Percentiles rank a stretch among this genome's conserved stretches.
Conservation (phyloP, 1,284 basidiomycete genomes). For the Rhodotorula sp. region DNA sequence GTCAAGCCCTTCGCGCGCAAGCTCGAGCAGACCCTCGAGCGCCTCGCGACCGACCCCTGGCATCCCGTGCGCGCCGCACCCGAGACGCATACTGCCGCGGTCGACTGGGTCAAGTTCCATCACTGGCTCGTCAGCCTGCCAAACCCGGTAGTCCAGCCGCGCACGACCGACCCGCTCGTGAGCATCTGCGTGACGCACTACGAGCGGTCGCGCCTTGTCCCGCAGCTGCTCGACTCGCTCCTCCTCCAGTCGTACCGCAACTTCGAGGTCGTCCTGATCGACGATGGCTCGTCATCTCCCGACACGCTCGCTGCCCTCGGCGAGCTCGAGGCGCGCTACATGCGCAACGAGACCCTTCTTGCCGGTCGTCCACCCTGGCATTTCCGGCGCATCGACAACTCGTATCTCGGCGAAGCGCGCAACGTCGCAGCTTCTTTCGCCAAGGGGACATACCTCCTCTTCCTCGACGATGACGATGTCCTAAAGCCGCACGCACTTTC, state of each 20-base stretch:
- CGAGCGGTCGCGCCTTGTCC: slow-evolving; percentile 35
- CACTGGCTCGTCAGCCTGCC: slow-evolving; percentile 13
- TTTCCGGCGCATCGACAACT: slow-evolving; percentile 25
- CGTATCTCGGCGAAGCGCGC: slow-evolving; percentile 41
- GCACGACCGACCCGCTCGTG: slow-evolving; percentile 13
- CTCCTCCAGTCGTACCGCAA: slow-evolving; percentile 25
- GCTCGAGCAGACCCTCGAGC: slow-evolving; percentile 1
- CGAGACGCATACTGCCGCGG: slow-evolving; percentile 19
- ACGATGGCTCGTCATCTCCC: slow-evolving; percentile 33
- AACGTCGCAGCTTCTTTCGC: slow-evolving; percentile 26
- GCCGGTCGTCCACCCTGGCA: slow-evolving; percentile 12
- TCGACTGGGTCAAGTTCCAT: slow-evolving; percentile 31
- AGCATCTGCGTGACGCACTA: slow-evolving; percentile 38
- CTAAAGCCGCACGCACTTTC: slow-evolving; percentile 38
- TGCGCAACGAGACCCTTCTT: slow-evolving; percentile 6
- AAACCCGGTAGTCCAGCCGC: neutral
- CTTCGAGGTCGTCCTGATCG: slow-evolving; percentile 38
- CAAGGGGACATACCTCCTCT: slow-evolving; percentile 27
- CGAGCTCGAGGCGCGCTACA: slow-evolving; percentile 18
- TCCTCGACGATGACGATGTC: slow-evolving; percentile 43
- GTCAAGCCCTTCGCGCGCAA: slow-evolving; percentile 5
- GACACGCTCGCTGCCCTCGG: slow-evolving; percentile 12
- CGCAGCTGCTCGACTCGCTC: slow-evolving; percentile 36
- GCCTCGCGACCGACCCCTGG: neutral
- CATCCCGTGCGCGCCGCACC: slow-evolving; percentile 10